Base-by-base conservation (phyloP, 1,139 yeast genomes). In the Yamadazyma jaroonii region DNA sequence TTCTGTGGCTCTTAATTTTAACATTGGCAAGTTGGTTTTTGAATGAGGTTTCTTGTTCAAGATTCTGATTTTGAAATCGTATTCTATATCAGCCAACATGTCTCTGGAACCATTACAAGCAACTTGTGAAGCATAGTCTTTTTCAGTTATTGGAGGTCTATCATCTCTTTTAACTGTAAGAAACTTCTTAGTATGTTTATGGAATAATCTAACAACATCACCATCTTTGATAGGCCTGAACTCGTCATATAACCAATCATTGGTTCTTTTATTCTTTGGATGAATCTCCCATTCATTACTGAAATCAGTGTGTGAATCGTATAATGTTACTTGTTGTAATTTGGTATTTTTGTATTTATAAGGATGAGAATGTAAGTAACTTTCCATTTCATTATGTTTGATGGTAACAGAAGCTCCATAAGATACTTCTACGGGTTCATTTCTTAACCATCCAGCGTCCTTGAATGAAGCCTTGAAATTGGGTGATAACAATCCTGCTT, bases 61-160 rank as follows among this genome's bases (percentile, higher is more conserved):
- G 6, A 73, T 64, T 39, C 66, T 56, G 9, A 80, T 51, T 42
- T 63, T 69, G 64, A 82, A 81, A 34, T 72, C 72, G 52, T 79
- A 79, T 46, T 72, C 73, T 6, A 64, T 54, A 41, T 78, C 77
- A 3, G 79, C 83, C 40, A 68, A 64, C 36, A 53, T 51, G 1
- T 69, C 65, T 4, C 65, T 48, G 44, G 76, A 74, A 6, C 86
- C 87, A 32, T 78, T 64, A 45, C 85, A 77, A 24, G 84, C 73
- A 0, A 86, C 90, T 57, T 85, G 92, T 44, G 67, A 74, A 48
- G 87, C 80, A 53, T 86, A 85, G 29, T 87, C 95, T 52, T 83
- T 86, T 48, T 85, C 94, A 2, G 89, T 76, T 21, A 85, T 71
- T 5, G 95, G 95, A 0, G 95, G 92, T 41, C 82, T 72, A 3